Base-by-base conservation (phyloP, 108 stramenopile species). In the Nitzschia inconspicua region DNA sequence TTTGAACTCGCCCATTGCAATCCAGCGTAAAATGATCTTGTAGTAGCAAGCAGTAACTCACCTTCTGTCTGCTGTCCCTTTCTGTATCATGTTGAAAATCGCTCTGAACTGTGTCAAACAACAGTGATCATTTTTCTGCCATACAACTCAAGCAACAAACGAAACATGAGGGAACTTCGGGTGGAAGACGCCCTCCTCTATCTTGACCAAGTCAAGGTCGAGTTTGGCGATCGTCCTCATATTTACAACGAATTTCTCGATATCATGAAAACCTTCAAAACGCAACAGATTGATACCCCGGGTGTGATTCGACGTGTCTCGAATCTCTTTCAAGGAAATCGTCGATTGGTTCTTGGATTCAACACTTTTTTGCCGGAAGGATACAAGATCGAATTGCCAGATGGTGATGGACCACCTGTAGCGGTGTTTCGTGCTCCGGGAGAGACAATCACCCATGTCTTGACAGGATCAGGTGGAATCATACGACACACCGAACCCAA, bases 351-450 rank as follows among this genome's bases (percentile, higher is more conserved):
- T 26, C 73, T 98, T 44, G 96, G 98, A 4, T 99, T 98, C 78
- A 98, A 99, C 76, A 97, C 97, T 0, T 99, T 99, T 64, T 60
- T 99, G n/a, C 99, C 99, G 0, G 96, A 98, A 52, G 99, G 98
- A n/a, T 99, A 95, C 75, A 93, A 94, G 62, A 99, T 99, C 65
- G 96, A 97, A 47, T 60, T 96, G 26, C 82, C 82, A 4, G 78
- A 81, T 62, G 70, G 87, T 54, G 82, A 89, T 51, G 93, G 93
- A 1, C 80, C 85, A 23, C 80, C 88, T 1, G 71, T 85, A 47
- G 86, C 85, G 3, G 87, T 89, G 24, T 94, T 83, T 66, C 73
- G 87, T 19, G 88, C 86, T 56, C 91, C 88, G 7, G 88, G 88
- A 25, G 64, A 84, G 42, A 58, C 63, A n/a, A 76, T 83, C n/a